Conservation (phyloP, 805 yeast species). For the Pichia membranifaciens region DNA sequence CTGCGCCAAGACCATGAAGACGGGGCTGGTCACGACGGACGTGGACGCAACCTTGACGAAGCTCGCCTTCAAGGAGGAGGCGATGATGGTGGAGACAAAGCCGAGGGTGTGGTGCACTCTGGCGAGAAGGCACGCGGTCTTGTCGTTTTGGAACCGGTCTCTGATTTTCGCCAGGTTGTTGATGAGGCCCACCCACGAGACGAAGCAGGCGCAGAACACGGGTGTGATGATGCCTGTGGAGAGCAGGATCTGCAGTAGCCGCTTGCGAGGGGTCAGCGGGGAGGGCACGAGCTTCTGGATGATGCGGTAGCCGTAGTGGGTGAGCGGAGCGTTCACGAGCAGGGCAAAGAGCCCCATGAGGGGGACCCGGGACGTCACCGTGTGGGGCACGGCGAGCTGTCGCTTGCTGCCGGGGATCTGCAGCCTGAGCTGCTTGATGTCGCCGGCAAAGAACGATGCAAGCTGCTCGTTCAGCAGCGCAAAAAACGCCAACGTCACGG, state of each 20-base stretch:
- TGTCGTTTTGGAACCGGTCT: conserved; percentile 1
- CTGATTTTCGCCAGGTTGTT: conserved; percentile 25
- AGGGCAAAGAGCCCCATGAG: conserved; percentile 54
- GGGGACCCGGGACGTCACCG: conserved; percentile 40
- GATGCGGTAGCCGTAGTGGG: conserved; percentile 46
- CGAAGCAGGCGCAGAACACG: conserved; percentile 40
- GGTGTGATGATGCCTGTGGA: conserved; percentile 56
- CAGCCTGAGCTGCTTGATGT: conserved; percentile 21
- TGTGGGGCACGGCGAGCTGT: conserved; percentile 32
- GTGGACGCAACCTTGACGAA: conserved; percentile 43
- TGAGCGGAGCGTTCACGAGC: conserved; percentile 49
- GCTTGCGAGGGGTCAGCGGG: conserved; percentile 35
- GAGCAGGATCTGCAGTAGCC: conserved; percentile 44
- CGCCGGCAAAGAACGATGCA: conserved; percentile 47
- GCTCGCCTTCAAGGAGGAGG: conserved; percentile 35
- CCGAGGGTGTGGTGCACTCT: conserved; percentile 15
- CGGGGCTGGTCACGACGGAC: conserved; percentile 49
- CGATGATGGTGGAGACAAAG: conserved; percentile 18
- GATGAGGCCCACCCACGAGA: conserved; percentile 48
- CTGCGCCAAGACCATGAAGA: conserved; percentile 51
- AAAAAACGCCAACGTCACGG: conserved; percentile 50
- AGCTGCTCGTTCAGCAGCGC: conserved; percentile 53
- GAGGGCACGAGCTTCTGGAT: conserved; percentile 42
- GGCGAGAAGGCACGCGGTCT: not conserved
- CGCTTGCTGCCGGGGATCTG: not conserved